Evolutionary conservation across 805 yeast species (phyloP), one percentile per base, ranked within the genome.

Genomic region (Myxozyma neotropica): DNA sequence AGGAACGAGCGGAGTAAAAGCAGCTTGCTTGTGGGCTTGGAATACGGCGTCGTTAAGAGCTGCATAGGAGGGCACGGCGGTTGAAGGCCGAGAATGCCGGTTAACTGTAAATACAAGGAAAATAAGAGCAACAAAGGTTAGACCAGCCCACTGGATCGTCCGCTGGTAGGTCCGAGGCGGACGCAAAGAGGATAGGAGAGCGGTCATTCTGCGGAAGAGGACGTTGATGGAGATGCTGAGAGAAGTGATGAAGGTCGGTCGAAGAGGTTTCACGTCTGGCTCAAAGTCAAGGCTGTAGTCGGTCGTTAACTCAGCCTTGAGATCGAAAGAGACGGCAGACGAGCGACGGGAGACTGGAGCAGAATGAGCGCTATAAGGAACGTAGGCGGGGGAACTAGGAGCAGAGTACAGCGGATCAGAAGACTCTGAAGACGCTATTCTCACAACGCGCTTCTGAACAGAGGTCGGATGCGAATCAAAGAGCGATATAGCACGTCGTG

Each of bases 31-130:
- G 54, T 62, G 64, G 7, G 66, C 64, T 17, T 56, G 55, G 43
- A 40, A 62, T 13, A 62, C 45, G 21, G 66, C 66, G 23, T 62
- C 66, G 45, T 62, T 62, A 35, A 62, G 58, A 6, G 64, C 64
- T 10, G 66, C 63, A 35, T 62, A 62, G 10, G 65, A 60, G 8
- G 66, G 66, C 19, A 58, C 53, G 23, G 38, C 39, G 13, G 40
- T 29, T 6, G 63, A 55, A 8, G 55, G 49, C 42, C 38, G 47
- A 13, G 19, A 39, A n/a, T 52, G 54, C 27, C 47, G 31, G 45
- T 50, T 17, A n/a, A 44, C 29, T 38, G 42, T 29, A 23, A 51
- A 38, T n/a, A 59, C 54, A 19, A 61, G 59, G 23, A 61, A 29
- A 15, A 58, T 53, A 29, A 61, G 57, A 4, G 52, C 63, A 27